Conservation (phyloP, 306 rosid genomes). For the Cucumis melo region DNA sequence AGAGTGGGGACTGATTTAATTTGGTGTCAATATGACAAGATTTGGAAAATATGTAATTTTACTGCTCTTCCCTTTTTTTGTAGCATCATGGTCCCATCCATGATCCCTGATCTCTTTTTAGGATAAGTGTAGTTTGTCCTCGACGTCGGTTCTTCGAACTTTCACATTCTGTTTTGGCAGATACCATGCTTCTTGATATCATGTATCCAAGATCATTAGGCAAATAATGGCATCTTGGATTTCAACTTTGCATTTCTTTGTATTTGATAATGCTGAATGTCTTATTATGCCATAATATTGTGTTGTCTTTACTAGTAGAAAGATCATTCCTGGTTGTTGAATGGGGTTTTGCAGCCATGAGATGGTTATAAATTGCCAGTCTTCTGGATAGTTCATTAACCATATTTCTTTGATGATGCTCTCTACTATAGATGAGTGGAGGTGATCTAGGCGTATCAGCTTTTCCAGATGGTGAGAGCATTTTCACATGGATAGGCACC, state of each 20-base stretch:
- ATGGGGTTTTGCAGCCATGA: not conserved
- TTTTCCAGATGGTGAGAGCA: slow-evolving; percentile 82
- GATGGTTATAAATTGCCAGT: not conserved
- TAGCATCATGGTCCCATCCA: not conserved
- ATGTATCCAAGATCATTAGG: not conserved
- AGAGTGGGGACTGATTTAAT: not conserved
- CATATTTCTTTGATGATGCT: slow-evolving; percentile 4
- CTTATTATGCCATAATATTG: not conserved
- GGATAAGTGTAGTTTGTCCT: not conserved
- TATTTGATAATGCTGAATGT: not conserved
- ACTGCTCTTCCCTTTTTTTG: not conserved
- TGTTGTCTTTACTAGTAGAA: not conserved
- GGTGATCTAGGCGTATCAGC: slow-evolving; percentile 96
- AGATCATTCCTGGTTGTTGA: not conserved
- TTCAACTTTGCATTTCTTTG: not conserved
- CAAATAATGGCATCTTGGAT: not conserved
- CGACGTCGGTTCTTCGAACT: not conserved
- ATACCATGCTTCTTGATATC: not conserved
- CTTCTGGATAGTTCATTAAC: not conserved
- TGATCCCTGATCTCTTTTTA: not conserved
- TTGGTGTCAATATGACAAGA: not conserved
- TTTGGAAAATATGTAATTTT: not conserved
- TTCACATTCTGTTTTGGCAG: not conserved
- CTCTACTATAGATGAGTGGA: slow-evolving; percentile 57
- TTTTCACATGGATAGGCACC: slow-evolving; percentile 90